A percentile compares a stretch with the other conserved stretches of the same genome.
Conservation (phyloP, 768 basidiomycete genomes). For the Russula virescens region DNA sequence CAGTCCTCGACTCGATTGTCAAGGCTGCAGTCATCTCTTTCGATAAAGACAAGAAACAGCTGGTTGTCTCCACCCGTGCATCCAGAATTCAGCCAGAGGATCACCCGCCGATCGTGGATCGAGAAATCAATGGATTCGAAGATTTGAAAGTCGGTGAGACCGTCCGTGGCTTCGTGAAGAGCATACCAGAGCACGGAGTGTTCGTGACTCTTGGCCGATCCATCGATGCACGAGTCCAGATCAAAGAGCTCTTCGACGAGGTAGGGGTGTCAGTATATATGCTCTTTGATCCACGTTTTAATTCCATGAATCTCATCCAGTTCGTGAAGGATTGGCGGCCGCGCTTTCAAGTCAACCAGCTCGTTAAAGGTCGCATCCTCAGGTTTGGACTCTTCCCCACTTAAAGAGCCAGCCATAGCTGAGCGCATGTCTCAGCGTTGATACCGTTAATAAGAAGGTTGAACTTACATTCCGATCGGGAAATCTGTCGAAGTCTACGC, state of each 20-base stretch:
- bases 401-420: background rate
- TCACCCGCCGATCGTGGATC: constrained; percentile 49
- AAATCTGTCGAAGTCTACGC: constrained; percentile 39
- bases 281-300: background rate
- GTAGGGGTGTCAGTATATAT: constrained; percentile 31
- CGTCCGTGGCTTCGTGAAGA: constrained; percentile 89
- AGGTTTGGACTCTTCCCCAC: constrained; percentile 41
- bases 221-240: constrained; percentile 90
- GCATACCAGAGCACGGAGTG: constrained; percentile 76
- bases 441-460: constrained; percentile 67
- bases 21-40: constrained; percentile 67
- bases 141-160: constrained; percentile 67
- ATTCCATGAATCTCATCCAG: constrained; percentile 35
- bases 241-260: constrained; percentile 89
- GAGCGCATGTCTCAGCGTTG: constrained; percentile 45
- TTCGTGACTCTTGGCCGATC: constrained; percentile 81
- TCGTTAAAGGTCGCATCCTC: constrained; percentile 82
- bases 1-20: constrained; percentile 58
- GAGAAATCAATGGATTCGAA: constrained; percentile 54
- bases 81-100: constrained; percentile 61
- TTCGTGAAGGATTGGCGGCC: constrained; percentile 95
- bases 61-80: constrained; percentile 75
- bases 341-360: constrained; percentile 69
- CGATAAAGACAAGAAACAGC: constrained; percentile 57
- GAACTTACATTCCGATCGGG: constrained; percentile 84